Evolutionary conservation across 2,329 filamentous ascomycete species (phyloP).

Genomic region (Helminthosporium solani): DNA sequence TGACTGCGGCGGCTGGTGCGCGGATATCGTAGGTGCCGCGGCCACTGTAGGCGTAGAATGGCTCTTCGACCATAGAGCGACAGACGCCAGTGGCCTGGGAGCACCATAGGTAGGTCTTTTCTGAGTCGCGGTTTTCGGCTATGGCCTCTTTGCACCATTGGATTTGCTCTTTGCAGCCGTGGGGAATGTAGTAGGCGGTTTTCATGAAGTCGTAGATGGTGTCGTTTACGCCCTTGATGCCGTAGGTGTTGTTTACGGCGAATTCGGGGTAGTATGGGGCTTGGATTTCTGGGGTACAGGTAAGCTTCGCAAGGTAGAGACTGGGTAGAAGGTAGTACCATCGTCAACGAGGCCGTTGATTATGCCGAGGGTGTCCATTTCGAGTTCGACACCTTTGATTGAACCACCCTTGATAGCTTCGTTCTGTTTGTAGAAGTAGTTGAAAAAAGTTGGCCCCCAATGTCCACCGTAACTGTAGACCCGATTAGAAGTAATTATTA

Average conservation of each 20-base stretch:
- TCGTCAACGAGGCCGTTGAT: slow-evolving; percentile 57
- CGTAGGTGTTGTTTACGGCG: slow-evolving; percentile 58
- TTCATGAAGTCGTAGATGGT: slow-evolving; percentile 49
- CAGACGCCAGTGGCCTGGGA: slow-evolving; percentile 44
- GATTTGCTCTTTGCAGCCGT: slow-evolving; percentile 56
- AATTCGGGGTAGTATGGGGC: slow-evolving; percentile 51
- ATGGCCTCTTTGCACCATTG: slow-evolving; percentile 50
- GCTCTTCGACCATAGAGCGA: slow-evolving; percentile 46
- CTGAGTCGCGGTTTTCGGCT: slow-evolving; percentile 24
- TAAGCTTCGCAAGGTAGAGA: no score
- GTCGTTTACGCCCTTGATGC: slow-evolving; percentile 51
- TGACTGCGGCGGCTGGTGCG: slow-evolving; percentile 53
- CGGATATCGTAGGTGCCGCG: slow-evolving; percentile 59
- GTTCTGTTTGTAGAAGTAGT: slow-evolving; percentile 59
- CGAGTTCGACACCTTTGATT: slow-evolving; percentile 50
- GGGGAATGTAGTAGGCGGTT: slow-evolving; percentile 47
- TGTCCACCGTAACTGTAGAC: slow-evolving; percentile 43
- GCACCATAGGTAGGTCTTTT: slow-evolving; percentile 38
- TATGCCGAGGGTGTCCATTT: slow-evolving; percentile 57
- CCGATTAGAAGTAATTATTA: background rate
- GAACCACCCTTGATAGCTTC: slow-evolving; percentile 52
- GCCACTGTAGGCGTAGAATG: slow-evolving; percentile 43
- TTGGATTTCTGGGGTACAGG: slow-evolving; percentile 49
- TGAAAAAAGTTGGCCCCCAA: slow-evolving; percentile 57
- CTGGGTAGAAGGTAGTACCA: no score